Percentiles rank a stretch among this genome's conserved stretches.
phyloP scores from a whole-genome alignment of 2,329 filamentous ascomycete genomes.

The Botrytis deweyae region DNA sequence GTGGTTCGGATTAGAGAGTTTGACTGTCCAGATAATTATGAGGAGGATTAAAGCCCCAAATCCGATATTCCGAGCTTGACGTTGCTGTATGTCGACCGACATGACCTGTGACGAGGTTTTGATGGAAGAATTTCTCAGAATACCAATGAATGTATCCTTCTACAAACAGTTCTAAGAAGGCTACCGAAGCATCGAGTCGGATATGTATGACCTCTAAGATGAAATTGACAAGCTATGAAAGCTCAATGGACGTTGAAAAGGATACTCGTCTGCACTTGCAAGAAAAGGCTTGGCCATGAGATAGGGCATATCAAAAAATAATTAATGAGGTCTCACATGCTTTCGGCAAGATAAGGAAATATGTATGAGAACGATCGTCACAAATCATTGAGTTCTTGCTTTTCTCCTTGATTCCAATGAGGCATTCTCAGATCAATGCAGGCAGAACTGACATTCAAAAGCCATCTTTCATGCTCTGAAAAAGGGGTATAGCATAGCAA shows the following conservation, averaged over 20 bases:
- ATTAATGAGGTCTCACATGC: constrained; percentile 8
- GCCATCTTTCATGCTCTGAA: not conserved
- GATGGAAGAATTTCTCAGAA: not conserved
- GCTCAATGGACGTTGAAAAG: not conserved
- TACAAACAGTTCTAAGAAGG: not conserved
- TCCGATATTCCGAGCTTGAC: constrained; percentile 32
- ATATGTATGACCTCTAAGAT: not conserved
- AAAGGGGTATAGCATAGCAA: not conserved
- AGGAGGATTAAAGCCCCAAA: constrained; percentile 31
- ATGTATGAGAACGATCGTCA: not conserved
- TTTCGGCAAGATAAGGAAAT: constrained; percentile 7
- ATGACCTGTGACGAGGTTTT: constrained; percentile 15
- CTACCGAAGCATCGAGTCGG: not conserved
- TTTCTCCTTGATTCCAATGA: not conserved
- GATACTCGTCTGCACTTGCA: not conserved
- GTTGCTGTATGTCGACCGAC: constrained; percentile 32
- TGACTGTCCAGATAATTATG: constrained; percentile 33
- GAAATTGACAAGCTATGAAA: not conserved
- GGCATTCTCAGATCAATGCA: not conserved
- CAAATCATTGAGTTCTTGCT: not conserved
- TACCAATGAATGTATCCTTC: constrained; percentile 2
- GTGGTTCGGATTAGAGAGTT: constrained; percentile 31
- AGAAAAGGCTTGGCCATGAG: not conserved
- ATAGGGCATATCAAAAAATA: not conserved
- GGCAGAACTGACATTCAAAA: not conserved